These are phyloP conservation scores for Inonotus hispidus DNA, from an alignment of 1,284 basidiomycete genomes.

Conservation along the genomic window DNA sequence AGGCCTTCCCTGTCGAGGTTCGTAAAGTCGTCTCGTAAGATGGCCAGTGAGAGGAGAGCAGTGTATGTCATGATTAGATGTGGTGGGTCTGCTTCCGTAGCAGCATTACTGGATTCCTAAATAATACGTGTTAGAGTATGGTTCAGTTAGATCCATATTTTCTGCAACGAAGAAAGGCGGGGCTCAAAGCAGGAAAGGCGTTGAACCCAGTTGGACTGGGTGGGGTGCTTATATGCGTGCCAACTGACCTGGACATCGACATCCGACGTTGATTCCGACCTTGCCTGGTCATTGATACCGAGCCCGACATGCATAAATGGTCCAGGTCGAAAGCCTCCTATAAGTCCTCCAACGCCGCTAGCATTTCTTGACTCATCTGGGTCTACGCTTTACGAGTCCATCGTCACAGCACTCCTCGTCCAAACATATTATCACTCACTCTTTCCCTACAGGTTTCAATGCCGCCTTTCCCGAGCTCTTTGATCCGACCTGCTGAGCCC, in stretches of 20 bases:
- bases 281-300: neutral
- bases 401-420: neutral
- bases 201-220: too few species aligned
- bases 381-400: constrained; percentile 6
- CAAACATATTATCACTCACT: neutral
- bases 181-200: too few species aligned
- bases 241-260: neutral
- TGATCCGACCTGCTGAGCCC: constrained; percentile 47
- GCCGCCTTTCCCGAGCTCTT: too few species aligned
- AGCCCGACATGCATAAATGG: constrained; percentile 51
- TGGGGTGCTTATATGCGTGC: neutral
- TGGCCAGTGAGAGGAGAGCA: constrained; percentile 72
- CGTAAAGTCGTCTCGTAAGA: constrained; percentile 77
- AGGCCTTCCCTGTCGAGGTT: constrained; percentile 62
- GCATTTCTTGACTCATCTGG: neutral
- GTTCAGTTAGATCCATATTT: neutral
- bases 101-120: neutral
- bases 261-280: neutral
- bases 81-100: constrained; percentile 52
- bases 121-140: neutral
- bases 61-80: constrained; percentile 95
- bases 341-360: neutral
- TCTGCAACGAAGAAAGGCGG: neutral
- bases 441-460: neutral
- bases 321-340: constrained; percentile 27